Evolutionary conservation across 208 protist species (phyloP).

Genomic region (Crithidia expoeki): DNA sequence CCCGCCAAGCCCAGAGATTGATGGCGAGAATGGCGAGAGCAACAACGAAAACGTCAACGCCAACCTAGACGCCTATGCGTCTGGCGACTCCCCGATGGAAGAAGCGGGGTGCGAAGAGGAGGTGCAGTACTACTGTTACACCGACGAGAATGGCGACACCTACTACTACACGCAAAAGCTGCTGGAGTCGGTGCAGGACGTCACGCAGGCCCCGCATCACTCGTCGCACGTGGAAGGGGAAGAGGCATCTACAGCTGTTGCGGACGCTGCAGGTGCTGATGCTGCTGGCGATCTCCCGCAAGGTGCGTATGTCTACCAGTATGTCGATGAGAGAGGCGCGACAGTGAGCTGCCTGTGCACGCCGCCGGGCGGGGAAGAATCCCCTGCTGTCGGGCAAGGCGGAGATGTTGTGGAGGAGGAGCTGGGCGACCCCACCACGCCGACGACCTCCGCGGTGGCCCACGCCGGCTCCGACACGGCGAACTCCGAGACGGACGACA

Average conservation of each 20-base stretch:
- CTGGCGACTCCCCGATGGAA: not conserved
- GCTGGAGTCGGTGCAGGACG: slow-evolving; percentile 30
- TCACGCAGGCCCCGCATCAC: slow-evolving; percentile 12
- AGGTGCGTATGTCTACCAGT: slow-evolving; percentile 39
- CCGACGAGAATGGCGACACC: slow-evolving; percentile 52
- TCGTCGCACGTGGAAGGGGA: not conserved
- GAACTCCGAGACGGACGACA: slow-evolving; percentile 10
- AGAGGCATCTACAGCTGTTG: not conserved
- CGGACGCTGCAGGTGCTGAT: not conserved
- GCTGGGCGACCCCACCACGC: not conserved
- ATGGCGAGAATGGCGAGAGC: slow-evolving; percentile 10
- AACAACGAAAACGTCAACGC: slow-evolving; percentile 6
- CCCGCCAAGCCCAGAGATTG: slow-evolving; percentile 1
- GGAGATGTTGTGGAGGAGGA: not conserved
- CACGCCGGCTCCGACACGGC: slow-evolving; percentile 11
- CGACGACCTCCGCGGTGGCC: slow-evolving; percentile 6
- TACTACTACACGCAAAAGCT: slow-evolving; percentile 43
- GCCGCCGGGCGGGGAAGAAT: slow-evolving; percentile 9
- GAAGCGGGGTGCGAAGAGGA: slow-evolving; percentile 10
- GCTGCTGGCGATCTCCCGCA: not conserved
- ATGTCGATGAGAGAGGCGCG: slow-evolving; percentile 45
- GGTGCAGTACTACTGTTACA: slow-evolving; percentile 64
- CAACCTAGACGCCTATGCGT: slow-evolving; percentile 4
- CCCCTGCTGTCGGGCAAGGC: slow-evolving; percentile 7
- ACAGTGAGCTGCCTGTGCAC: slow-evolving; percentile 43